Conservation (phyloP, 2,329 filamentous ascomycete genomes). For the Talaromyces sp. region DNA sequence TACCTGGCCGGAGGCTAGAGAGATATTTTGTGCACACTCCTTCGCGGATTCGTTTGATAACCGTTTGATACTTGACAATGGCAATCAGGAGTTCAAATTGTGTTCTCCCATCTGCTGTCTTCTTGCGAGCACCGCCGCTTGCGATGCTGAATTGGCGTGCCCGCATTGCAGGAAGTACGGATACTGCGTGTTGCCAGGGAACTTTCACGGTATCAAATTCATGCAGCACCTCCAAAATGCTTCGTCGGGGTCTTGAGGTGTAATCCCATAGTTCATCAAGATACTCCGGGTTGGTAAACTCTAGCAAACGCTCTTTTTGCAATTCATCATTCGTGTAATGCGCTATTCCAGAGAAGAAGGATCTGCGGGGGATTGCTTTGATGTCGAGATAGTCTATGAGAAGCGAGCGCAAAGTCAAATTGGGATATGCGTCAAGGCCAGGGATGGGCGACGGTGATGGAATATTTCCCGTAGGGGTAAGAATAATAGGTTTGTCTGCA, state of each 20-base stretch:
- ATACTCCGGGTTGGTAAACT: conserved; percentile 78
- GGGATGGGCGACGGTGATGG: conserved; percentile 35
- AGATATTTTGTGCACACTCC: conserved; percentile 92
- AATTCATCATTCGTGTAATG: conserved; percentile 72
- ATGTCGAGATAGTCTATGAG: conserved; percentile 86
- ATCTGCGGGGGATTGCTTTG: conserved; percentile 81
- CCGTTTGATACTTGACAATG: conserved; percentile 87
- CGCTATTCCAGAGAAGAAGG: conserved; percentile 78
- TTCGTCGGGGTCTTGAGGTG: conserved; percentile 83
- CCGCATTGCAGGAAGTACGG: conserved; percentile 79
- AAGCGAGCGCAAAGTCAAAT: conserved; percentile 70
- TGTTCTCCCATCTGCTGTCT: conserved; percentile 41
- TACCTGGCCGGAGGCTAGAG: conserved; percentile 61
- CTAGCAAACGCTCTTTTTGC: conserved; percentile 78
- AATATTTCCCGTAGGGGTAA: conserved; percentile 42
- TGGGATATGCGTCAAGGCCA: conserved; percentile 38
- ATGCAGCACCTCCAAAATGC: conserved; percentile 86
- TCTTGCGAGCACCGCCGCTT: conserved; percentile 63
- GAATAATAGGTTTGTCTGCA: conserved; percentile 69
- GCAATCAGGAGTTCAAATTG: conserved; percentile 76
- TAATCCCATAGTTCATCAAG: conserved; percentile 96
- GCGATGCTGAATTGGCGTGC: conserved; percentile 93
- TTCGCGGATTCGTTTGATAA: conserved; percentile 79
- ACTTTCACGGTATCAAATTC: conserved; percentile 86
- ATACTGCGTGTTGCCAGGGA: conserved; percentile 71